phyloP scores from a whole-genome alignment of 768 basidiomycete genomes.

The Clathrus columnatus region DNA sequence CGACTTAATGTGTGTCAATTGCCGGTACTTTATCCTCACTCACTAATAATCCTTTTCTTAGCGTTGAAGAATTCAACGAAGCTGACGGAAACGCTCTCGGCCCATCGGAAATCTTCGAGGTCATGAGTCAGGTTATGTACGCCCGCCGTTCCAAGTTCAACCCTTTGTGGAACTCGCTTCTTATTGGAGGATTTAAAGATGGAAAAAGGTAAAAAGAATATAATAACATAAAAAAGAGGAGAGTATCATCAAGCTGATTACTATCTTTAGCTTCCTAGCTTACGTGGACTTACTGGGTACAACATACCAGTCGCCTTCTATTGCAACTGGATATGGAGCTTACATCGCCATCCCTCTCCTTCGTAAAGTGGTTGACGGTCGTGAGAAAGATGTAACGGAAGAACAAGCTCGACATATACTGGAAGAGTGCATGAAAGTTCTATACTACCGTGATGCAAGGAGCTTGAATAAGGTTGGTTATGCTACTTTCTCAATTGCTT shows the following conservation, averaged over 20 bases:
- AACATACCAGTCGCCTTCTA: conserved; percentile 85
- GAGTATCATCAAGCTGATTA: neutral
- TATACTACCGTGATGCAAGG: conserved; percentile 94
- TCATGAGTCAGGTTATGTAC: conserved; percentile 87
- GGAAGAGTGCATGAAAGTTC: conserved; percentile 80
- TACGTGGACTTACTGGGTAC: conserved; percentile 96
- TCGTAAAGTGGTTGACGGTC: conserved; percentile 82
- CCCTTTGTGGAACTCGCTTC: conserved; percentile 90
- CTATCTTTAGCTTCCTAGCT: conserved; percentile 63
- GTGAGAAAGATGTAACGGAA: conserved; percentile 64
- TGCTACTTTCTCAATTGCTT: neutral
- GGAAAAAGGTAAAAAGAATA: conserved; percentile 54
- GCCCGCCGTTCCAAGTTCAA: conserved; percentile 77
- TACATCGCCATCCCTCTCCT: conserved; percentile 91
- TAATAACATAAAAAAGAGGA: neutral
- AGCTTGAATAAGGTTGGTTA: conserved; percentile 82
- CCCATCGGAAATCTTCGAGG: conserved; percentile 87
- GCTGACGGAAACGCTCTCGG: conserved; percentile 80
- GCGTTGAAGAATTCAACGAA: conserved; percentile 65
- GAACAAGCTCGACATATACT: conserved; percentile 73
- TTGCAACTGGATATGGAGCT: conserved; percentile 91
- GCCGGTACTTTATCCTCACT: neutral
- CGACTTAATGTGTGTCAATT: conserved; percentile 42
- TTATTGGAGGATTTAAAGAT: conserved; percentile 88
- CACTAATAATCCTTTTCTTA: too few species aligned